A percentile compares a stretch with the other conserved stretches of the same genome.
Evolutionary conservation across 441 rosid genomes (phyloP).

Genomic region (Populus hybrid): DNA sequence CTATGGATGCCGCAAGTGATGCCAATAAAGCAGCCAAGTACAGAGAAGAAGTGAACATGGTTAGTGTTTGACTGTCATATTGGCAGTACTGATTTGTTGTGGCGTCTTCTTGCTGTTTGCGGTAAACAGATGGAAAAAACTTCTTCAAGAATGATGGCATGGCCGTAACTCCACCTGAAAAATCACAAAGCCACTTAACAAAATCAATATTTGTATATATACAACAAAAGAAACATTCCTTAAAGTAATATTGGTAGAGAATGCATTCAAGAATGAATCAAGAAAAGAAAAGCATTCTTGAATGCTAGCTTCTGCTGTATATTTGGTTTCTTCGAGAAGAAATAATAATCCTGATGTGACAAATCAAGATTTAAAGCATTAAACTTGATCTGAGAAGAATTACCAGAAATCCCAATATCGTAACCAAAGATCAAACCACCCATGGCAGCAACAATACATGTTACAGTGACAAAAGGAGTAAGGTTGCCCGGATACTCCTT

Average conservation of each 20-base stretch:
- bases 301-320: neutral
- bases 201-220: neutral
- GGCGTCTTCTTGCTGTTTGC: conserved; percentile 38
- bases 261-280: neutral
- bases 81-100: conserved; percentile 69
- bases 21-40: conserved; percentile 74
- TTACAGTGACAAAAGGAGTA: conserved; percentile 61
- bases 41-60: conserved; percentile 85
- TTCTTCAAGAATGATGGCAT: conserved; percentile 67
- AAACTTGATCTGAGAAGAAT: neutral
- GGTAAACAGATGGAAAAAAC: conserved; percentile 67
- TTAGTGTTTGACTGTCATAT: conserved; percentile 62
- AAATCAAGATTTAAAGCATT: neutral
- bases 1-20: conserved; percentile 54
- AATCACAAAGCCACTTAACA: neutral
- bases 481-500: conserved; percentile 83
- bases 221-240: neutral
- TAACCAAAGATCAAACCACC: conserved; percentile 96
- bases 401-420: conserved; percentile 93
- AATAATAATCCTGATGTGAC: no score
- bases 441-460: conserved; percentile 92
- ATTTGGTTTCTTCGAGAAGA: no score
- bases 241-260: neutral
- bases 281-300: neutral
- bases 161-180: conserved; percentile 83